Evolutionary conservation across 2,329 filamentous ascomycete species (phyloP).

Genomic region (Stachybotrys elegans): DNA sequence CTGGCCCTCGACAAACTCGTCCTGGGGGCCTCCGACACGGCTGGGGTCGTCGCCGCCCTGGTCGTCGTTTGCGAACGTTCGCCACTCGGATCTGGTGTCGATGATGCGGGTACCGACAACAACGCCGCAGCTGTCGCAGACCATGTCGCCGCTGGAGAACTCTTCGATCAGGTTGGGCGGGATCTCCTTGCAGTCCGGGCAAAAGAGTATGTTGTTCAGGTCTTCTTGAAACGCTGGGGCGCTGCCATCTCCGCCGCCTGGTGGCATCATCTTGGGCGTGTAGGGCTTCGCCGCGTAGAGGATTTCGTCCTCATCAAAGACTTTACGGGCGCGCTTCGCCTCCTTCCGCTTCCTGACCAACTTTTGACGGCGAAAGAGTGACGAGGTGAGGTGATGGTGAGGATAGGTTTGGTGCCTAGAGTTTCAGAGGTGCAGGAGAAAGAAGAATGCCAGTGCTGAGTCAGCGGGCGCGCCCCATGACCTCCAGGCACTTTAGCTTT

Average conservation of each 20-base stretch:
- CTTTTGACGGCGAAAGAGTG: conserved; percentile 29
- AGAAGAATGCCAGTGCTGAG: no score
- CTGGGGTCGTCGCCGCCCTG: conserved; percentile 94
- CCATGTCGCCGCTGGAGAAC: conserved; percentile 85
- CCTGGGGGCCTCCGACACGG: conserved; percentile 92
- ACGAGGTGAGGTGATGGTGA: conserved; percentile 17
- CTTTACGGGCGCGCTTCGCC: conserved; percentile 28
- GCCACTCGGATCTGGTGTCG: conserved; percentile 96
- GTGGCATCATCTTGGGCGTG: conserved; percentile 41
- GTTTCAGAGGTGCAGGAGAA: conserved; percentile 4
- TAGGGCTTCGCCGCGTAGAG: conserved; percentile 38
- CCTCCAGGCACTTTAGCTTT: no score
- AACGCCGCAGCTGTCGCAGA: conserved; percentile 86
- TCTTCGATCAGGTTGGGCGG: conserved; percentile 94
- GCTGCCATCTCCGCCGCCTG: conserved; percentile 25
- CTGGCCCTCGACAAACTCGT: conserved; percentile 83
- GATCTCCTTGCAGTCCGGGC: conserved; percentile 83
- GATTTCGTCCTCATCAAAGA: conserved; percentile 35
- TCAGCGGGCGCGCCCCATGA: no score
- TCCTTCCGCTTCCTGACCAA: conserved; percentile 27
- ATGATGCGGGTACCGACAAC: conserved; percentile 89
- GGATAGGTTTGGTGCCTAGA: conserved; percentile 14
- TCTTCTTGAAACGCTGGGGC: conserved; percentile 65
- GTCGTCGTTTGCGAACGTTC: conserved; percentile 97
- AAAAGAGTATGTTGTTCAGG: conserved; percentile 78